Base-by-base conservation (phyloP, 371 early-diverging fungal species). In the Mortierella polycephala region DNA sequence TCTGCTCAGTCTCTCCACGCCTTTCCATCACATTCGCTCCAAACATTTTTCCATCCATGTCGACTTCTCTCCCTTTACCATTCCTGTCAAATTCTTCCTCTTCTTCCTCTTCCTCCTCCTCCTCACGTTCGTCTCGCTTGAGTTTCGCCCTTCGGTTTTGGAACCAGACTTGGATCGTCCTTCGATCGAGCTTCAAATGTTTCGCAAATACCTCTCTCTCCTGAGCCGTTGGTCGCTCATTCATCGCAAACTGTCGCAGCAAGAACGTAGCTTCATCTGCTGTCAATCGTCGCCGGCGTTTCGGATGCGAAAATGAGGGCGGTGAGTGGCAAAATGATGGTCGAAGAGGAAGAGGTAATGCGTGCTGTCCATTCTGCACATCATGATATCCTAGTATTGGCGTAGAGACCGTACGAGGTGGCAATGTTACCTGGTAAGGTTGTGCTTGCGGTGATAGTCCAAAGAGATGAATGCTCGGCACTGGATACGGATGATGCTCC, bases 141-240 rank as follows among this genome's bases (percentile, higher is more conserved):
- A 66, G 46, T 21, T 89, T 89, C 20, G 87, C 88, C 39, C 97
- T 86, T 54, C 93, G 88, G 81, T 96, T 96, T 76, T 96, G 97
- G 84, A 96, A 96, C 97, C 97, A 96, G 60, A 96, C 91, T 77
- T 96, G 94, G 18, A 96, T 90, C 16, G 91, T 89, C 64, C 94
- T 83, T 23, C 62, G 46, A 53, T 81, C 76, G n/a, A 81, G 57
- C 11, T 61, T 66, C 42, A 81, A 23, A 39, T 76, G 64, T n/a
- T 62, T 72, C 10, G 76, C 82, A 63, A 81, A 68, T 53, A 23
- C 7, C 8, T 80, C 73, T 0, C 80, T 62, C 13, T 80, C 80
- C 44, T 73, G 74, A 5, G 71, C 67, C 0, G 70, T 69, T 1
- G 80, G 80, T 12, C 69, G 61, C 21, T 67, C 74, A 21, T 80